A percentile compares a stretch with the other conserved stretches of the same genome.
These are phyloP conservation scores for Phylloporus sp. DNA, from an alignment of 768 basidiomycete genomes.

Conservation along the genomic window DNA sequence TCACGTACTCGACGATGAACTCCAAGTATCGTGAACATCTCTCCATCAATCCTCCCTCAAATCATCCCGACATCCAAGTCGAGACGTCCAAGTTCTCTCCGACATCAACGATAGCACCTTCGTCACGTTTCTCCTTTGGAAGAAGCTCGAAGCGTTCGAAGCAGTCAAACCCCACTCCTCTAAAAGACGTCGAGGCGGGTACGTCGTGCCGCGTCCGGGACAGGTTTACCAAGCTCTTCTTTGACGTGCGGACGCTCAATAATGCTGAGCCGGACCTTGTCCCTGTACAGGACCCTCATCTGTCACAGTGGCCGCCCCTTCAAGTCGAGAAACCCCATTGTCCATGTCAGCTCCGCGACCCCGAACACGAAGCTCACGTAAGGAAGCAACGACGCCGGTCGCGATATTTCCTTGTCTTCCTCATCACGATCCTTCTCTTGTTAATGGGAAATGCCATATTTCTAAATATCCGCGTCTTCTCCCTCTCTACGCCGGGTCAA, in stretches of 20 bases:
- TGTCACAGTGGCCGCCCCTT: slow-evolving; percentile 37
- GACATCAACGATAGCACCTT: slow-evolving; percentile 34
- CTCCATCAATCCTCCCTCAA: slow-evolving; percentile 16
- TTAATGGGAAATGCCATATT: slow-evolving; percentile 40
- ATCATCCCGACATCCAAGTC: slow-evolving; percentile 14
- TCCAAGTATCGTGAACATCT: slow-evolving; percentile 32
- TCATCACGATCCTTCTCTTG: slow-evolving; percentile 40
- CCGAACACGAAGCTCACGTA: slow-evolving; percentile 16
- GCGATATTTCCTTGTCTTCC: slow-evolving; percentile 28
- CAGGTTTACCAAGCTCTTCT: slow-evolving; percentile 36
- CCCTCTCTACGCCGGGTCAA: slow-evolving; percentile 15
- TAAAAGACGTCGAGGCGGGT: slow-evolving; percentile 28
- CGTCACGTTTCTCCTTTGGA: slow-evolving; percentile 28
- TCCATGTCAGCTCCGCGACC: slow-evolving; percentile 22
- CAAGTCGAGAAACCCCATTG: slow-evolving; percentile 35
- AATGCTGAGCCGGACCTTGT: slow-evolving; percentile 21
- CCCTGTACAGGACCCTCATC: slow-evolving; percentile 21
- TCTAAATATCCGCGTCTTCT: slow-evolving; percentile 35
- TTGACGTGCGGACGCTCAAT: slow-evolving; percentile 32
- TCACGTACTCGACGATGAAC: slow-evolving; percentile 15
- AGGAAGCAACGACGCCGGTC: slow-evolving; percentile 30
- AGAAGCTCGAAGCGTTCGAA: slow-evolving; percentile 12
- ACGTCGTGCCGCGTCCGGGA: slow-evolving; percentile 25
- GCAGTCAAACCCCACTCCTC: neutral
- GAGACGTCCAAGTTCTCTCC: slow-evolving; percentile 43